A percentile compares a stretch with the other conserved stretches of the same genome.
Evolutionary conservation across 1,284 basidiomycete genomes (phyloP).

Genomic region (Sphagnurus paluster): DNA sequence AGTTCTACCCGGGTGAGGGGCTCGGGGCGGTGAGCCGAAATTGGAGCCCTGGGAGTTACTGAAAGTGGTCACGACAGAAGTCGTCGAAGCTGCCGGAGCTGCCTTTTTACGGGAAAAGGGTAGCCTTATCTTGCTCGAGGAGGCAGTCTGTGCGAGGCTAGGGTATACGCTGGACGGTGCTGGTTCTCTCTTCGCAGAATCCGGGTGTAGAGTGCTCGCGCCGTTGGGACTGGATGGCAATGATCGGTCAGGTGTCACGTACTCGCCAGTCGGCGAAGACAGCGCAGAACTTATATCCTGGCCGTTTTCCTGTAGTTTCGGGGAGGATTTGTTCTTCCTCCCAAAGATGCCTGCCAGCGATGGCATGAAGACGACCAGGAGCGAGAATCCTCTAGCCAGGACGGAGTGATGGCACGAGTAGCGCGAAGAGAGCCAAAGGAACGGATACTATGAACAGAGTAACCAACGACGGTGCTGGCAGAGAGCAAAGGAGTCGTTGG

Average conservation of each 20-base stretch:
- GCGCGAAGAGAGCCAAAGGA: background rate
- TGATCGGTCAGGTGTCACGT: conserved; percentile 38
- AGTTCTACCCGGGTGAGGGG: conserved; percentile 24
- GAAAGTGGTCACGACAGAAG: conserved; percentile 15
- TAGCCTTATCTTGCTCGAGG: conserved; percentile 42
- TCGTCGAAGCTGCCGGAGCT: conserved; percentile 19
- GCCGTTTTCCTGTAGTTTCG: conserved; percentile 21
- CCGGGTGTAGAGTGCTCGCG: conserved; percentile 27
- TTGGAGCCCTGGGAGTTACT: conserved; percentile 9
- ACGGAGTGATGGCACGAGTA: background rate
- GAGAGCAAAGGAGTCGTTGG: background rate
- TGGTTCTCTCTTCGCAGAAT: conserved; percentile 18
- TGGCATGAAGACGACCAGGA: conserved; percentile 17
- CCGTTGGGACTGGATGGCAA: conserved; percentile 38
- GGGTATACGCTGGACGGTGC: conserved; percentile 27
- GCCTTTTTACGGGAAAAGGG: conserved; percentile 40
- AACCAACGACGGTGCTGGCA: background rate
- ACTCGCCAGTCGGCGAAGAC: conserved; percentile 42
- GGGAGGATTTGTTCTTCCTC: conserved; percentile 32
- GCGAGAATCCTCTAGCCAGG: background rate
- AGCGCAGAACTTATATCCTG: conserved; percentile 27
- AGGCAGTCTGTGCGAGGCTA: conserved; percentile 21
- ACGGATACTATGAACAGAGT: background rate
- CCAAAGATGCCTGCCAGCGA: conserved; percentile 36
- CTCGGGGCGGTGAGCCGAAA: conserved; percentile 25